phyloP scores from a whole-genome alignment of 176 grass and related monocot genomes.

The Triticum monococcum region DNA sequence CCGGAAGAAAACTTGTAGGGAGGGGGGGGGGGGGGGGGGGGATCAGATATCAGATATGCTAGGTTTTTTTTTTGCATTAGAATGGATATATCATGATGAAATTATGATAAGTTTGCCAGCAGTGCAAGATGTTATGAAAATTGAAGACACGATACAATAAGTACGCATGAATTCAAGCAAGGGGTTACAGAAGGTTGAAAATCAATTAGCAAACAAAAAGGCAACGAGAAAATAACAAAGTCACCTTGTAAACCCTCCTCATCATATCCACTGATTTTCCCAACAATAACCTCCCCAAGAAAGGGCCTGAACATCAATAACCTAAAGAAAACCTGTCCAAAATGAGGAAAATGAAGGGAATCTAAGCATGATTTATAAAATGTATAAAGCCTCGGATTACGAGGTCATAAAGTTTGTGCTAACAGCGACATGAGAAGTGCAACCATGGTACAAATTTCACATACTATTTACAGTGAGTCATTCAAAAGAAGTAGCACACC shows the following conservation, averaged over 20 bases:
- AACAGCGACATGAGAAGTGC: not conserved
- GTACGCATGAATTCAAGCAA: too few relatives aligned
- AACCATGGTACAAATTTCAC: not conserved
- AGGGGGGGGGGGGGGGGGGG: too few relatives aligned
- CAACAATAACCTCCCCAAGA: constrained; percentile 53
- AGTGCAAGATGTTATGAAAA: too few relatives aligned
- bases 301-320: constrained; percentile 80
- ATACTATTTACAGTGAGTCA: not conserved
- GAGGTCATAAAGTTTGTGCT: not conserved
- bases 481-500: not conserved
- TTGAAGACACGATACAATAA: too few relatives aligned
- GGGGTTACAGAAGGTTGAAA: too few relatives aligned
- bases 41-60: too few relatives aligned
- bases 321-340: constrained; percentile 67
- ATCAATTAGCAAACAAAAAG: not conserved
- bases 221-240: constrained; percentile 17
- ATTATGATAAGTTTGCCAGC: too few relatives aligned
- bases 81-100: too few relatives aligned
- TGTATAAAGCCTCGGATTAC: not conserved
- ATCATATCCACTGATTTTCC: constrained; percentile 33
- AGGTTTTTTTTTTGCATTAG: too few relatives aligned
- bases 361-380: not conserved
- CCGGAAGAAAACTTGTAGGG: too few relatives aligned
- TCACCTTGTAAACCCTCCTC: constrained; percentile 72
- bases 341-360: not conserved